Conservation (phyloP, 2,329 filamentous ascomycete species). For the Fusarium scirpi region DNA sequence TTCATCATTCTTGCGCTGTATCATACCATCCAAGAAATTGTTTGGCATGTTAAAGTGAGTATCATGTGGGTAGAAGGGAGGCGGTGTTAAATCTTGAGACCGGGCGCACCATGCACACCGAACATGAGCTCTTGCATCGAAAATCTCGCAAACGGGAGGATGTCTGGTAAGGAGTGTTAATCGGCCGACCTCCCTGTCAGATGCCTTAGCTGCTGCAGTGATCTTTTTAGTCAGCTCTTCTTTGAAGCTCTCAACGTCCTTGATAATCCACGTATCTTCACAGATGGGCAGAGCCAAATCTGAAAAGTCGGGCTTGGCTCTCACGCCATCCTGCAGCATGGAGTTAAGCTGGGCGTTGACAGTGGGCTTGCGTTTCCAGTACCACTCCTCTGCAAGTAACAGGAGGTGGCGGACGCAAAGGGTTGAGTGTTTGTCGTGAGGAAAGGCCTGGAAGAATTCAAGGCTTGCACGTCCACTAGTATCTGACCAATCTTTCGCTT, state of each 20-base stretch:
- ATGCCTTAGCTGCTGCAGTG: background rate
- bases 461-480: background rate
- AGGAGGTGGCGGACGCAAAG: constrained; percentile 30
- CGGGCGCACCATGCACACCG: background rate
- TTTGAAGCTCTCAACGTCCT: constrained; percentile 5
- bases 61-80: background rate
- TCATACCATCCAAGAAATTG: background rate
- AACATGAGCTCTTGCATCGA: background rate
- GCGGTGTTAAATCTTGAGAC: background rate
- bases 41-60: background rate
- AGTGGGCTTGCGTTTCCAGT: constrained; percentile 4
- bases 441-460: constrained; percentile 37
- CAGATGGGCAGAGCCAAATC: constrained; percentile 18
- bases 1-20: background rate
- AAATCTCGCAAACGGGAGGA: background rate
- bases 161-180: background rate
- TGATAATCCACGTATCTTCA: constrained; percentile 17
- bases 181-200: background rate
- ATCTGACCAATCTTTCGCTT: background rate
- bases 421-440: constrained; percentile 33
- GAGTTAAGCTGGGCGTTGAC: constrained; percentile 3
- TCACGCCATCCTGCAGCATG: background rate
- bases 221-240: background rate
- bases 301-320: constrained; percentile 14
- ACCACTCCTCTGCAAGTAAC: constrained; percentile 31